phyloP scores from a whole-genome alignment of 768 basidiomycete species.

The Pulveroboletus sp. region DNA sequence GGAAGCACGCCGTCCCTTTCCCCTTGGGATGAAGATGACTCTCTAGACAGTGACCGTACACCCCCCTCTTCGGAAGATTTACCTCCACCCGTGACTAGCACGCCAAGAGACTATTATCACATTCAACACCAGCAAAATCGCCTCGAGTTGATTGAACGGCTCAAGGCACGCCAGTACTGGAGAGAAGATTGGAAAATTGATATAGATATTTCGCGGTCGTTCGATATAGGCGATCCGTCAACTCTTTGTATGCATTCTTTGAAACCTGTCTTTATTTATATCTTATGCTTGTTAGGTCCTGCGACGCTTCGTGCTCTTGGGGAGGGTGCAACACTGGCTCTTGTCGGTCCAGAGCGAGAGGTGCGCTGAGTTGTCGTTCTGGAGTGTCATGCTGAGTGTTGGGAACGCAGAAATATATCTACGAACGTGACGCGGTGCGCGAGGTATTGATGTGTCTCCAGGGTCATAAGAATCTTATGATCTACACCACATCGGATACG shows the following conservation, averaged over 20 bases:
- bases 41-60: constrained; percentile 16
- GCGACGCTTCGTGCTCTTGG: constrained; percentile 37
- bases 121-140: constrained; percentile 20
- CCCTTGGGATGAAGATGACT: constrained; percentile 53
- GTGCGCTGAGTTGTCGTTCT: constrained; percentile 22
- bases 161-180: constrained; percentile 72
- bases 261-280: neutral
- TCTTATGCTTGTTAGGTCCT: constrained; percentile 37
- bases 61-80: constrained; percentile 11
- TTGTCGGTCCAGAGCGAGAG: constrained; percentile 41
- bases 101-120: neutral
- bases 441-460: constrained; percentile 75
- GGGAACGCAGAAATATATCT: constrained; percentile 53
- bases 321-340: constrained; percentile 34
- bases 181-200: constrained; percentile 56
- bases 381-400: neutral
- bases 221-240: constrained; percentile 67
- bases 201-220: constrained; percentile 37
- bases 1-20: constrained; percentile 68
- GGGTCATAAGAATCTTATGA: constrained; percentile 59
- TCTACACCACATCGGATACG: constrained; percentile 33
- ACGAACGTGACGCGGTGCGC: constrained; percentile 71
- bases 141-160: constrained; percentile 54
- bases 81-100: constrained; percentile 3
- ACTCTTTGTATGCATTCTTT: constrained; percentile 50